These are phyloP conservation scores for Fusarium beomiforme DNA, from an alignment of 2,329 filamentous ascomycete genomes.

Conservation along the genomic window DNA sequence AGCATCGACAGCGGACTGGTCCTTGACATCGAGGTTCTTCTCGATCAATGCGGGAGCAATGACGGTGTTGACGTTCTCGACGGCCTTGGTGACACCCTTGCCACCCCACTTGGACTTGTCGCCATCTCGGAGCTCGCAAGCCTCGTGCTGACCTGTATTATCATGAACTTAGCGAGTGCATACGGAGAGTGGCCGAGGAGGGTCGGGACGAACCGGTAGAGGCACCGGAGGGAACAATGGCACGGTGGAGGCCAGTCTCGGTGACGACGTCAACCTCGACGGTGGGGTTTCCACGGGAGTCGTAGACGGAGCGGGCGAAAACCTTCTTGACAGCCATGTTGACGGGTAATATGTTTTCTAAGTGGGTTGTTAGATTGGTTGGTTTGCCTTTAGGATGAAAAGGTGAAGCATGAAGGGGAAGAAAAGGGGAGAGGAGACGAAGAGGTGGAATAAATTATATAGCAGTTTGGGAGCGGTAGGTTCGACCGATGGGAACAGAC, in stretches of 20 bases:
- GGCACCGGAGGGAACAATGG: conserved; percentile 96
- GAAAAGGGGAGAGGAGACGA: conserved; percentile 19
- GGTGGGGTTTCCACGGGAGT: conserved; percentile 98
- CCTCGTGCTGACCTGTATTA: conserved; percentile 81
- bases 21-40: conserved; percentile 84
- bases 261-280: conserved; percentile 98
- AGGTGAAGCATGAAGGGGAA: conserved; percentile 5
- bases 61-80: conserved; percentile 83
- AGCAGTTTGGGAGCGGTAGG: conserved; percentile 25
- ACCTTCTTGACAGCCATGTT: conserved; percentile 93
- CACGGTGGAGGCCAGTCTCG: conserved; percentile 94
- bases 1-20: conserved; percentile 83
- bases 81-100: conserved; percentile 89
- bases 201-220: conserved; percentile 78
- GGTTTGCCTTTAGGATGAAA: conserved; percentile 17
- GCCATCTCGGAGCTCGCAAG: conserved; percentile 89
- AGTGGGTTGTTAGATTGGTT: conserved; percentile 37
- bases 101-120: conserved; percentile 88
- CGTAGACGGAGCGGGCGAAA: conserved; percentile 95
- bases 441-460: conserved; percentile 26
- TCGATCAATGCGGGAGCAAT: conserved; percentile 86
- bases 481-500: conserved; percentile 26
- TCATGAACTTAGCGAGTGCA: conserved; percentile 45
- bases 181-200: conserved; percentile 26
- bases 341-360: conserved; percentile 42